A percentile compares a stretch with the other conserved stretches of the same genome.
Conservation (phyloP, 2,329 filamentous ascomycete genomes). For the Scedosporium minutisporum region DNA sequence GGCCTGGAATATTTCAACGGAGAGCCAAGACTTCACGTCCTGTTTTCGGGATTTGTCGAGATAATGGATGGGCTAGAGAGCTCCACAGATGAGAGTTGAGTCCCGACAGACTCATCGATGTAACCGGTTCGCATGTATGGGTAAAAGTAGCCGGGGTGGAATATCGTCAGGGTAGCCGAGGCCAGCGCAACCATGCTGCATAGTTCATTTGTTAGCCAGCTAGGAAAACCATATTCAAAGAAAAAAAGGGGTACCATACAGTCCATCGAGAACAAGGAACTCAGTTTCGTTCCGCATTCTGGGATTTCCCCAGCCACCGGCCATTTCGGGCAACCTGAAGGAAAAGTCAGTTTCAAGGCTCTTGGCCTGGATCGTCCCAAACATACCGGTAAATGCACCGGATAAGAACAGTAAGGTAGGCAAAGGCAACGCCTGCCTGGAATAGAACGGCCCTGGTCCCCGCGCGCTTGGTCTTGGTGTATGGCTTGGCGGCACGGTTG, state of each 20-base stretch:
- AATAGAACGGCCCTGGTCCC: background rate
- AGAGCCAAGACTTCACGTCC: background rate
- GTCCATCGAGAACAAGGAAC: slow-evolving; percentile 50
- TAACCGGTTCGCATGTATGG: slow-evolving; percentile 6
- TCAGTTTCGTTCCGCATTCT: slow-evolving; percentile 45
- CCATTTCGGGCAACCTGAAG: slow-evolving; percentile 52
- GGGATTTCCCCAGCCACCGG: slow-evolving; percentile 50
- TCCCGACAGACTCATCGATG: background rate
- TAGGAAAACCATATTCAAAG: background rate
- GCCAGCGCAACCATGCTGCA: slow-evolving; percentile 34
- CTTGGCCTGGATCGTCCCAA: background rate
- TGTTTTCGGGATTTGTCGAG: background rate
- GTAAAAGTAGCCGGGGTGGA: slow-evolving; percentile 24
- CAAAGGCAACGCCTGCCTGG: slow-evolving; percentile 1
- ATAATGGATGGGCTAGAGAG: background rate
- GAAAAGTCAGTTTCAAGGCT: background rate
- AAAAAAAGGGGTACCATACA: slow-evolving; percentile 10
- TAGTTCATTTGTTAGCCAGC: background rate
- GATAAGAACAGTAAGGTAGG: background rate
- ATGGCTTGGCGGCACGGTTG: background rate
- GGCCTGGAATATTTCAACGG: background rate
- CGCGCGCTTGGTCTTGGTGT: background rate
- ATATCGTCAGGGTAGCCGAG: slow-evolving; percentile 32
- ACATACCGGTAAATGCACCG: slow-evolving; percentile 3
- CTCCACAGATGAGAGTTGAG: background rate